These are phyloP conservation scores for Fraxinus cuspidata DNA, from an alignment of 257 asterid species.

Conservation along the genomic window DNA sequence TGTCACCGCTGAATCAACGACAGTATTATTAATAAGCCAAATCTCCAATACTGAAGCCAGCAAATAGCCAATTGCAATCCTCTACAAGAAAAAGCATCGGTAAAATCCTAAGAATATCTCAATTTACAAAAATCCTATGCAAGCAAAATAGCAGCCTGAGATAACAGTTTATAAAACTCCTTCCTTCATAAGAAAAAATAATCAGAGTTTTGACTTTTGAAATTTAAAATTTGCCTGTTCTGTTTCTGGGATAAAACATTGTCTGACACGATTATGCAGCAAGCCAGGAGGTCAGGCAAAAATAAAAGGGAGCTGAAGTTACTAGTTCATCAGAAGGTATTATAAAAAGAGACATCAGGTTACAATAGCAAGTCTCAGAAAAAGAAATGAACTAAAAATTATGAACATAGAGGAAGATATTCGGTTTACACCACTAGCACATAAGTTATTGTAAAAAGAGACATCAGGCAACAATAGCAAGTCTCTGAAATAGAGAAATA, in stretches of 20 bases:
- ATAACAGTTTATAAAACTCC: conserved; percentile 15
- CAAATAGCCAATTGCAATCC: conserved; percentile 85
- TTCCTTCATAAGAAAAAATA: not conserved
- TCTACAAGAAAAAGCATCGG: conserved; percentile 44
- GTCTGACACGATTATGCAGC: not conserved
- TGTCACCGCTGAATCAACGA: conserved; percentile 58
- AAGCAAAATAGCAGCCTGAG: conserved; percentile 13
- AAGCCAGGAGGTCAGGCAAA: conserved; percentile 5
- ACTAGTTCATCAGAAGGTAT: not conserved
- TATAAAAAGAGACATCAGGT: not conserved
- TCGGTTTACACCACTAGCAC: not conserved
- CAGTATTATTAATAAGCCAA: conserved; percentile 62
- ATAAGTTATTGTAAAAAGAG: not conserved
- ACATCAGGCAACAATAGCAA: not conserved
- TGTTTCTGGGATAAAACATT: not conserved
- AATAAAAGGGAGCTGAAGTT: not conserved
- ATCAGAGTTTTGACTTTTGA: not conserved
- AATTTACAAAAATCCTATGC: not conserved
- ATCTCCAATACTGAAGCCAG: conserved; percentile 74
- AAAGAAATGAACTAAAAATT: not conserved
- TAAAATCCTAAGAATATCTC: conserved; percentile 4
- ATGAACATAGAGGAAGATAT: not conserved
- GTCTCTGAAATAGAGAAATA: not conserved
- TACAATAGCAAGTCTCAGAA: not conserved
- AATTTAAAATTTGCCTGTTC: not conserved